Evolutionary conservation across 495 filamentous ascomycete species (phyloP).

Genomic region (Acidomyces sp.): DNA sequence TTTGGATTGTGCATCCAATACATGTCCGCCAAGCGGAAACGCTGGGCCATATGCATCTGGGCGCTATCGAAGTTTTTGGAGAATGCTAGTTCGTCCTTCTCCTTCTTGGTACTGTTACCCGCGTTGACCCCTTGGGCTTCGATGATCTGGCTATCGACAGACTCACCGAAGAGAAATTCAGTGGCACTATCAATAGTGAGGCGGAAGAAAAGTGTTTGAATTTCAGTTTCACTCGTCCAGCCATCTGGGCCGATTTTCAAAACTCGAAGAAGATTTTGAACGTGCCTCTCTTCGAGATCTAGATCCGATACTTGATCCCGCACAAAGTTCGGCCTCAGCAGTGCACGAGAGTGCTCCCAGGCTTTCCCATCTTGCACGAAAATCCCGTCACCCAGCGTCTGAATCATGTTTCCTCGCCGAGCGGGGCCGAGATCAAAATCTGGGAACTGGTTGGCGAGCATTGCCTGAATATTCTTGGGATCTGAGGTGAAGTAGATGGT

Average conservation of each 20-base stretch:
- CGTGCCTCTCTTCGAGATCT: constrained; percentile 65
- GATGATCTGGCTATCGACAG: constrained; percentile 45
- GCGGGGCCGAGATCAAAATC: constrained; percentile 41
- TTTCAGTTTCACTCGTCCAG: constrained; percentile 45
- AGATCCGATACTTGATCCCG: constrained; percentile 70
- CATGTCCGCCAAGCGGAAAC: constrained; percentile 27
- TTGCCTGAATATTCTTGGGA: constrained; percentile 75
- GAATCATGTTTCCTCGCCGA: constrained; percentile 21
- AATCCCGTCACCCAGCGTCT: constrained; percentile 25
- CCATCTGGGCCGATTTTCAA: constrained; percentile 16
- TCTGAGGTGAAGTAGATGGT: constrained; percentile 47
- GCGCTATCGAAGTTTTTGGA: constrained; percentile 22
- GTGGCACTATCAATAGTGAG: constrained; percentile 74
- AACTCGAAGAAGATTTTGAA: constrained; percentile 28
- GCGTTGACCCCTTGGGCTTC: constrained; percentile 3
- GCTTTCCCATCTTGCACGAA: constrained; percentile 12
- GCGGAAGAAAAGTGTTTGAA: constrained; percentile 61
- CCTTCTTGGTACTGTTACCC: background rate
- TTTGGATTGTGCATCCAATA: constrained; percentile 27
- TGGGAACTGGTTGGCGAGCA: constrained; percentile 69
- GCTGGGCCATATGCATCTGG: constrained; percentile 15
- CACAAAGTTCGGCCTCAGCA: constrained; percentile 63
- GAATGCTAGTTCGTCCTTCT: constrained; percentile 18
- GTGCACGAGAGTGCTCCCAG: constrained; percentile 38
- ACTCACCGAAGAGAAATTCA: constrained; percentile 72